Conservation (phyloP, 116 monocot species). For the Posidonia oceanica region DNA sequence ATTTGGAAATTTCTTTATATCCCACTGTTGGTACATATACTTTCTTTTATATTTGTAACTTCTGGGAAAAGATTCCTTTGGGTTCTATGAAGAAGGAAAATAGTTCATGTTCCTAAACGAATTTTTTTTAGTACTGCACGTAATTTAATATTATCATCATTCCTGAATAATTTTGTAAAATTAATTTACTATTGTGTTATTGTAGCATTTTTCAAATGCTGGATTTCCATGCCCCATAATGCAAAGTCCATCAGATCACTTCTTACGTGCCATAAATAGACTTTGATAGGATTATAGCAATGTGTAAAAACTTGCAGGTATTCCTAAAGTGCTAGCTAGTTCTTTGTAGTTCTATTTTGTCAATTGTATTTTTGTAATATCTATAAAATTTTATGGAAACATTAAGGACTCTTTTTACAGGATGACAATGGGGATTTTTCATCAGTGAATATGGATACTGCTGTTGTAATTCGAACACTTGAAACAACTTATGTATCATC, state of each 20-base stretch:
- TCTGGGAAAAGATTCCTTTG: neutral
- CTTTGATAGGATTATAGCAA: constrained; percentile 96
- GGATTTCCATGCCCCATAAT: constrained; percentile 98
- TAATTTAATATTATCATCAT: no score
- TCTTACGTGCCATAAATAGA: constrained; percentile 93
- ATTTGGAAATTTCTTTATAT: no score
- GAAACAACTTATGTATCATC: constrained; percentile 92
- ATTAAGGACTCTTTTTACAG: constrained; percentile 20
- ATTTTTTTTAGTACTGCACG: no score
- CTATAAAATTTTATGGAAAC: neutral
- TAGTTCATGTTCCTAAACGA: no score
- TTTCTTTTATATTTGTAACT: constrained; percentile 7
- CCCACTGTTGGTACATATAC: constrained; percentile 36
- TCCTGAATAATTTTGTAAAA: neutral
- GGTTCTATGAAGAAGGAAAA: no score
- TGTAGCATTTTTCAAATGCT: constrained; percentile 96
- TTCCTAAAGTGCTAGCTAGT: neutral
- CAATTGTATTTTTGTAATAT: neutral
- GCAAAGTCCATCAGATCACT: constrained; percentile 99
- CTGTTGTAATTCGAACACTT: constrained; percentile 92
- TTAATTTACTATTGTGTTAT: neutral
- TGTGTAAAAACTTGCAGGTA: constrained; percentile 95
- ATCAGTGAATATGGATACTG: constrained; percentile 98
- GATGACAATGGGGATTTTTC: constrained; percentile 94
- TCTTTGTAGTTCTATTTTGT: neutral